phyloP scores from a whole-genome alignment of 768 basidiomycete genomes.

The Candolleomyces eurysporus region DNA sequence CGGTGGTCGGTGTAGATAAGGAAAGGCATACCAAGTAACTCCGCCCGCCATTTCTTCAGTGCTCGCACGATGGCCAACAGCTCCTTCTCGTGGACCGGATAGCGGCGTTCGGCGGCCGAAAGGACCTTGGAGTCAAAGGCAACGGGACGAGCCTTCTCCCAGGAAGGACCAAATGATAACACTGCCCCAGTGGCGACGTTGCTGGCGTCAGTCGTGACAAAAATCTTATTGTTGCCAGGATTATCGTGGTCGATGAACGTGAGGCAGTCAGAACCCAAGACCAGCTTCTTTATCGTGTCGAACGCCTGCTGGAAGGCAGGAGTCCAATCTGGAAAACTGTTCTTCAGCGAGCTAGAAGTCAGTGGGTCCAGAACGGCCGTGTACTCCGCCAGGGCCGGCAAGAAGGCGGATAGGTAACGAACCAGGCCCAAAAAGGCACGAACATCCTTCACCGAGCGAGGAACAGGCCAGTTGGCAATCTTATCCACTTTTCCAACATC shows the following conservation, averaged over 20 bases:
- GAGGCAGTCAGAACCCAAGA: constrained; percentile 15
- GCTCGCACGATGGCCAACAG: constrained; percentile 33
- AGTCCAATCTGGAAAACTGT: constrained; percentile 20
- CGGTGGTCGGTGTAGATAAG: constrained; percentile 26
- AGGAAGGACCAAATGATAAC: constrained; percentile 28
- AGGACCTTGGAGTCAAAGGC: constrained; percentile 26
- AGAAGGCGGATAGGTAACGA: constrained; percentile 6
- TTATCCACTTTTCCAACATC: constrained; percentile 16
- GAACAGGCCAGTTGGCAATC: constrained; percentile 24
- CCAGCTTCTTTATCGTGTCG: constrained; percentile 25
- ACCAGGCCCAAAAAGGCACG: neutral
- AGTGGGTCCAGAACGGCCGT: neutral
- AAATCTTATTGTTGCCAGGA: constrained; percentile 27
- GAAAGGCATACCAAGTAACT: constrained; percentile 17
- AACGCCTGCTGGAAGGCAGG: constrained; percentile 22
- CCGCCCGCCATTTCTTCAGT: constrained; percentile 21
- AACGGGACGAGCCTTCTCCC: constrained; percentile 31
- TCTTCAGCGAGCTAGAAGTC: neutral
- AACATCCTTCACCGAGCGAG: neutral
- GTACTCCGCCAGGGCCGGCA: constrained; percentile 8
- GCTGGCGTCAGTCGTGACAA: constrained; percentile 18
- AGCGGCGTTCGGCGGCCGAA: constrained; percentile 16
- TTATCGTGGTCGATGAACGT: constrained; percentile 13
- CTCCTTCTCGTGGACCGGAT: constrained; percentile 25
- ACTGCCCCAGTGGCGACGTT: constrained; percentile 30